A percentile compares a stretch with the other conserved stretches of the same genome.
Conservation (phyloP, 129 eudicot genomes). For the Chrysanthemum makinoi region DNA sequence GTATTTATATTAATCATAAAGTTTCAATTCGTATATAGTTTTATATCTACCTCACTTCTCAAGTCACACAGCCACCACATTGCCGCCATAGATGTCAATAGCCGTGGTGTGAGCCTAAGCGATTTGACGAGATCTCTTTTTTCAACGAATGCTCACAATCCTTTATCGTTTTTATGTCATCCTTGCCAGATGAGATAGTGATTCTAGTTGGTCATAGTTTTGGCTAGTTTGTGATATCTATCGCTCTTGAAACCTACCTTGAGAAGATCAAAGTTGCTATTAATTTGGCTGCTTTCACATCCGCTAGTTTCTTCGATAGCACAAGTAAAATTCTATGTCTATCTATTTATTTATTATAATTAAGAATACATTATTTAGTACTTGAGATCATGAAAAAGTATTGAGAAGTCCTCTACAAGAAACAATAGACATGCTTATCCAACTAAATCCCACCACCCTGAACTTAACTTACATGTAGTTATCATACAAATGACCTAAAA, state of each 20-base stretch:
- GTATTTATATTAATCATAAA: no score
- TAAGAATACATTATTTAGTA: no score
- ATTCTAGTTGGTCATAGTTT: constrained; percentile 47
- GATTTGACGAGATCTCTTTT: constrained; percentile 22
- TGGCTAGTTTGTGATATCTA: constrained; percentile 43
- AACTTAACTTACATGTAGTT: no score
- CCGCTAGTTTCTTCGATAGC: constrained; percentile 9
- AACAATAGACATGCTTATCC: no score
- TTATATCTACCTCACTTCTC: not conserved
- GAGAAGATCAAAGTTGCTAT: constrained; percentile 33
- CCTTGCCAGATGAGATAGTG: constrained; percentile 37
- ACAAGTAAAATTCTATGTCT: not conserved
- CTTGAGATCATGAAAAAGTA: no score
- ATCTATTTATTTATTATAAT: no score
- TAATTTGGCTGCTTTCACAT: constrained; percentile 36
- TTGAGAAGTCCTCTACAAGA: no score
- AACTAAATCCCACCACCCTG: no score
- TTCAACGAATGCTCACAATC: constrained; percentile 36
- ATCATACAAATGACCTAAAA: no score
- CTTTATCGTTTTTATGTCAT: constrained; percentile 33
- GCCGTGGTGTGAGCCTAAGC: constrained; percentile 27
- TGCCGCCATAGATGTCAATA: constrained; percentile 42
- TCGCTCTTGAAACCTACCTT: constrained; percentile 39
- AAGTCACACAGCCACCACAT: no score
- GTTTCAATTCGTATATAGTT: no score